phyloP scores from a whole-genome alignment of 2,329 filamentous ascomycete genomes.

The Keithomyces neogunnii region DNA sequence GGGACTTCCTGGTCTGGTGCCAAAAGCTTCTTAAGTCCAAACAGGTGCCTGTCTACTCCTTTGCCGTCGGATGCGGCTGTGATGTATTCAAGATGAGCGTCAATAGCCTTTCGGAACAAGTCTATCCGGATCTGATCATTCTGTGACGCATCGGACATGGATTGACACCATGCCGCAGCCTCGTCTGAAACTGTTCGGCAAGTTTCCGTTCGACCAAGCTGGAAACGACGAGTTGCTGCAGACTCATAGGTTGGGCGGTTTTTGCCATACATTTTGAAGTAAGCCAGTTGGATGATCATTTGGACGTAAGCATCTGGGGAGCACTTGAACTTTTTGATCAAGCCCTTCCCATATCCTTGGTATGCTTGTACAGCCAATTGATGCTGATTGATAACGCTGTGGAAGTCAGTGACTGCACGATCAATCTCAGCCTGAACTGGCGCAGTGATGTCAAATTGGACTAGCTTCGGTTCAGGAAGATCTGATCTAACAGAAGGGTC shows the following conservation, averaged over 20 bases:
- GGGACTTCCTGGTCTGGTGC: constrained; percentile 74
- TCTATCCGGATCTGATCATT: constrained; percentile 58
- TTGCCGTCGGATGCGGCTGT: constrained; percentile 80
- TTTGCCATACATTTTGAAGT: constrained; percentile 98
- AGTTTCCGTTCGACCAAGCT: constrained; percentile 92
- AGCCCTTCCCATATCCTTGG: constrained; percentile 93
- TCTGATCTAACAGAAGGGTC: constrained; percentile 69
- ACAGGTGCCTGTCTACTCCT: constrained; percentile 94
- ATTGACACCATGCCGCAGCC: constrained; percentile 78
- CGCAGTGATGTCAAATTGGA: constrained; percentile 71
- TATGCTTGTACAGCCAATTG: constrained; percentile 91
- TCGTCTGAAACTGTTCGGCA: constrained; percentile 90
- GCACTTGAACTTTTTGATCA: constrained; percentile 99
- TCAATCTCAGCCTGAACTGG: constrained; percentile 71
- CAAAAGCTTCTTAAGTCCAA: constrained; percentile 88
- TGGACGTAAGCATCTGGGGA: constrained; percentile 96
- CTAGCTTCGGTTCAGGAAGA: constrained; percentile 68
- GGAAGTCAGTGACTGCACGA: constrained; percentile 70
- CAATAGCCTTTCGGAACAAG: constrained; percentile 74
- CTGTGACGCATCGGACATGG: constrained; percentile 64
- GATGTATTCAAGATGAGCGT: constrained; percentile 85
- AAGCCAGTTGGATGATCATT: constrained; percentile 96
- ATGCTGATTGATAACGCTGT: constrained; percentile 72
- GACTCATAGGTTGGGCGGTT: constrained; percentile 97
- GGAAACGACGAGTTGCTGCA: constrained; percentile 88